Evolutionary conservation across 2,329 filamentous ascomycete species (phyloP).

Genomic region (Sporothrix brasiliensis): DNA sequence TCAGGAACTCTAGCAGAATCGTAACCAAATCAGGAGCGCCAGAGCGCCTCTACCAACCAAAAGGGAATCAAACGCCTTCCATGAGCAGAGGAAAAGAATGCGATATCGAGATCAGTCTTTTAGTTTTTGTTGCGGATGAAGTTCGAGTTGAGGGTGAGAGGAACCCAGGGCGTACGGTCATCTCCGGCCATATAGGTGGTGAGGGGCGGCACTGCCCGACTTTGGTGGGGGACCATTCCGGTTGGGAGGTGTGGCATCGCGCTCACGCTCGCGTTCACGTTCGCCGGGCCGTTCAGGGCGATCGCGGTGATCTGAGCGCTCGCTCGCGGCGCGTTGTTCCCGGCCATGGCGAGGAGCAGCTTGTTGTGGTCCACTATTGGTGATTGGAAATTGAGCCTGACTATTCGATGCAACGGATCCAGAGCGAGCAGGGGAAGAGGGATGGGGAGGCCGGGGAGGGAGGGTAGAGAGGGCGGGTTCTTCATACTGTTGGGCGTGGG

Average conservation of each 20-base stretch:
- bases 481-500: conserved; percentile 53
- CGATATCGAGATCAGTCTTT: neutral
- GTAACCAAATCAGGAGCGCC: conserved; percentile 3
- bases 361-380: conserved; percentile 32
- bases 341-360: conserved; percentile 30
- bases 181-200: conserved; percentile 33
- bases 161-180: conserved; percentile 12
- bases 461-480: conserved; percentile 31
- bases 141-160: neutral
- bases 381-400: conserved; percentile 35
- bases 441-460: conserved; percentile 16
- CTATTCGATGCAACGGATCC: conserved; percentile 31
- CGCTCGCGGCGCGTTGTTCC: conserved; percentile 30
- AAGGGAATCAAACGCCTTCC: conserved; percentile 18
- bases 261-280: conserved; percentile 33
- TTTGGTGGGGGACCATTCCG: conserved; percentile 32
- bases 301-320: conserved; percentile 31
- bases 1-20: neutral
- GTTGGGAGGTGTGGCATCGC: conserved; percentile 34
- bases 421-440: conserved; percentile 33
- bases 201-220: neutral
- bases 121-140: neutral
- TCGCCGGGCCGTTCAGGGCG: conserved; percentile 19
- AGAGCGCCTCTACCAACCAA: conserved; percentile 22
- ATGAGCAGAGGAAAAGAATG: neutral